These are phyloP conservation scores for Fusarium fracticaudum DNA, from an alignment of 2,329 filamentous ascomycete genomes.

Conservation along the genomic window DNA sequence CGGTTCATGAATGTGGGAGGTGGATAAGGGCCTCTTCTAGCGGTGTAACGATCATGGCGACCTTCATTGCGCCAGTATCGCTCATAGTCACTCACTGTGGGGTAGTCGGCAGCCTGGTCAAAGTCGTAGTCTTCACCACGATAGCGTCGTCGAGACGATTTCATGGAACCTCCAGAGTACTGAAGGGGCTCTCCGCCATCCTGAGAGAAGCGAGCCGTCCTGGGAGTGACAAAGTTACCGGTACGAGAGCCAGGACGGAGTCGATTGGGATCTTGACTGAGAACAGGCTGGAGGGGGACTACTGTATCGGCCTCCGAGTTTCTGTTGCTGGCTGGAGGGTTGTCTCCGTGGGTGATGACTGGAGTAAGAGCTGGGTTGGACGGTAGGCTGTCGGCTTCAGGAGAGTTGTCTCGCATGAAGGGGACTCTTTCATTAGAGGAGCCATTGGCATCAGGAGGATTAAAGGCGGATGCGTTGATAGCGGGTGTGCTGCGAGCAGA, in stretches of 20 bases:
- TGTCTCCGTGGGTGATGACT: slow-evolving; percentile 18
- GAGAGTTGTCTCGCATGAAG: slow-evolving; percentile 19
- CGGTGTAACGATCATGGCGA: slow-evolving; percentile 33
- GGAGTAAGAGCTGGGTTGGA: slow-evolving; percentile 15
- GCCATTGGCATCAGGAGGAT: slow-evolving; percentile 29
- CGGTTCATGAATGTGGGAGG: slow-evolving; percentile 41
- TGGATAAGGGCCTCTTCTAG: slow-evolving; percentile 36
- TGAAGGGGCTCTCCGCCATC: slow-evolving; percentile 39
- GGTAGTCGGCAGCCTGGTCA: slow-evolving; percentile 35
- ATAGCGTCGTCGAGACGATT: slow-evolving; percentile 34
- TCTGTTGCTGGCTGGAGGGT: background rate
- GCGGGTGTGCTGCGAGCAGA: slow-evolving; percentile 42
- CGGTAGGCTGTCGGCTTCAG: slow-evolving; percentile 5
- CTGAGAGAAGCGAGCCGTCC: slow-evolving; percentile 27
- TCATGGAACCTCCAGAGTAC: slow-evolving; percentile 30
- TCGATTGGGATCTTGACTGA: slow-evolving; percentile 32
- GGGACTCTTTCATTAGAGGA: slow-evolving; percentile 23
- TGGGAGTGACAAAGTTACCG: slow-evolving; percentile 24
- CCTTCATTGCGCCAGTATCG: slow-evolving; percentile 39
- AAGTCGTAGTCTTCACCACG: slow-evolving; percentile 39
- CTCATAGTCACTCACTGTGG: slow-evolving; percentile 36
- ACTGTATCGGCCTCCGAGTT: slow-evolving; percentile 33
- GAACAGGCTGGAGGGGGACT: slow-evolving; percentile 32
- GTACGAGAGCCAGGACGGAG: slow-evolving; percentile 32
- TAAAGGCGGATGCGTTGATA: slow-evolving; percentile 25